Conservation (phyloP, 139 green algal genomes). For the Chlorella sp. region DNA sequence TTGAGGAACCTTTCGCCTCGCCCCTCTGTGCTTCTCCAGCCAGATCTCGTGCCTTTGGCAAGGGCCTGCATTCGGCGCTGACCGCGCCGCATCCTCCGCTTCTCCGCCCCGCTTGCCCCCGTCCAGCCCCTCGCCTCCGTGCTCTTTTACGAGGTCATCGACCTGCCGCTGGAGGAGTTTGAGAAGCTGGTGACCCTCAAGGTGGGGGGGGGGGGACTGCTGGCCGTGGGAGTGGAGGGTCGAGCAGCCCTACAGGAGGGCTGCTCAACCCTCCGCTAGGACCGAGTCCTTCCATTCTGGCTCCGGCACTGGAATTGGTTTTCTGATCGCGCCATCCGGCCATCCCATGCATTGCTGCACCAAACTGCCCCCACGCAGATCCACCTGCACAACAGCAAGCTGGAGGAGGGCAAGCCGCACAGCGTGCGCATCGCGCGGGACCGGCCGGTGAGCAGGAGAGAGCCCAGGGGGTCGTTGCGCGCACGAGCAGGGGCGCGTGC, state of each 20-base stretch:
- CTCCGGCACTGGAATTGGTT: too few species aligned
- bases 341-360: not conserved
- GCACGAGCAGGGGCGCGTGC: too few species aligned
- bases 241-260: too few species aligned
- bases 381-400: slow-evolving; percentile 74
- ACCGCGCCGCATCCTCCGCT: not conserved
- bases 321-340: not conserved
- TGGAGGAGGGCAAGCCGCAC: slow-evolving; percentile 74
- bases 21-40: too few species aligned
- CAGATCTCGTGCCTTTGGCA: too few species aligned
- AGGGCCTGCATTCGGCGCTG: too few species aligned
- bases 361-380: slow-evolving; percentile 19
- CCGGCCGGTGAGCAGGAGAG: too few species aligned
- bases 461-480: too few species aligned
- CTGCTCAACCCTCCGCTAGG: too few species aligned
- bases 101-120: not conserved
- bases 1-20: too few species aligned
- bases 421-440: slow-evolving; percentile 75
- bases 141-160: slow-evolving; percentile 95
- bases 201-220: slow-evolving; percentile 28
- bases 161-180: slow-evolving; percentile 91
- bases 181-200: slow-evolving; percentile 73
- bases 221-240: too few species aligned
- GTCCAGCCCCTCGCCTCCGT: slow-evolving; percentile 38
- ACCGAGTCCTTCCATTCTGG: too few species aligned